Evolutionary conservation across 257 asterid genomes (phyloP).

Genomic region (Ballota nigra): DNA sequence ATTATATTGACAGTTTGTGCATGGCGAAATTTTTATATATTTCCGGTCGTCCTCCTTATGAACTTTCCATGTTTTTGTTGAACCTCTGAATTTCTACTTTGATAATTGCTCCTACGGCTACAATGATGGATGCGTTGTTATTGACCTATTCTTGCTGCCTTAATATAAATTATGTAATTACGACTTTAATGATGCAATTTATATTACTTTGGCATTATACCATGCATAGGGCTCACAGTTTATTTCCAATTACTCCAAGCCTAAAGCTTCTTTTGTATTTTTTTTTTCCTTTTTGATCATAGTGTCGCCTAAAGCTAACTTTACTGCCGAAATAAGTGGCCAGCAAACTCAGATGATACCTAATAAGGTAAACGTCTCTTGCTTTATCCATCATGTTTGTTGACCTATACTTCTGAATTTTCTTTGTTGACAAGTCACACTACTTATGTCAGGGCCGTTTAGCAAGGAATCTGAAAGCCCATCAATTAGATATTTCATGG

Average conservation of each 20-base stretch:
- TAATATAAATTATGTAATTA: neutral
- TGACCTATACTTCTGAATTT: neutral
- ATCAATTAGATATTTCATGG: constrained; percentile 76
- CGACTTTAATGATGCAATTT: neutral
- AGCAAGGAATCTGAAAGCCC: constrained; percentile 61
- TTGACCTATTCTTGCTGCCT: neutral
- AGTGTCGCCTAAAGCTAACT: constrained; percentile 71
- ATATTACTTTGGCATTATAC: neutral
- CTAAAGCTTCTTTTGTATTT: neutral
- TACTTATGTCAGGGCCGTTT: constrained; percentile 53
- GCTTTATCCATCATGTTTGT: neutral
- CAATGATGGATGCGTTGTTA: neutral
- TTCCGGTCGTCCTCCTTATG: neutral
- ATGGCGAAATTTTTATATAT: neutral
- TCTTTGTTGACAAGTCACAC: constrained; percentile 16
- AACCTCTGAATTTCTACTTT: neutral
- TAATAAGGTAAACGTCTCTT: constrained; percentile 49
- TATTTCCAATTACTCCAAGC: neutral
- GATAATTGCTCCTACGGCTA: constrained; percentile 5
- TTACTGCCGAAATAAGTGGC: constrained; percentile 41
- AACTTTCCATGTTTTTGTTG: neutral
- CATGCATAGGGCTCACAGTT: neutral
- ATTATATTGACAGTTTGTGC: constrained; percentile 5
- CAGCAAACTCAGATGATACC: constrained; percentile 49
- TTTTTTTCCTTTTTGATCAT: constrained; percentile 15